phyloP scores from a whole-genome alignment of 148 eudicot genomes.

The Rhododendron henanense region DNA sequence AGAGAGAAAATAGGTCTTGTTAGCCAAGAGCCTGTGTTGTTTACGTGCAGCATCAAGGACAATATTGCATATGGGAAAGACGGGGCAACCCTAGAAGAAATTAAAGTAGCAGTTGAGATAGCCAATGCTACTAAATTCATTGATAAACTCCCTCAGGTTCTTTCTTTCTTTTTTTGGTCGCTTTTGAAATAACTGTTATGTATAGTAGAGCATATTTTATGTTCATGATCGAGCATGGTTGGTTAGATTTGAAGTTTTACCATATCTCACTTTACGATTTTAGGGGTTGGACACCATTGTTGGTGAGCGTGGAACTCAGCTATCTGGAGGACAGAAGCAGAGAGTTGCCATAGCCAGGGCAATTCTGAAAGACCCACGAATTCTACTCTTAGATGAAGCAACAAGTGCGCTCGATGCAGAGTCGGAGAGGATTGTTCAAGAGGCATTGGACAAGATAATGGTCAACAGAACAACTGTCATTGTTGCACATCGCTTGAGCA shows the following conservation, averaged over 20 bases:
- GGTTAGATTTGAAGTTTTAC: background rate
- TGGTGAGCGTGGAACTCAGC: constrained; percentile 82
- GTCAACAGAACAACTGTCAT: constrained; percentile 70
- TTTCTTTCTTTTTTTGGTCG: background rate
- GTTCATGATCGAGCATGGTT: background rate
- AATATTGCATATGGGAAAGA: constrained; percentile 61
- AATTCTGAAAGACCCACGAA: constrained; percentile 71
- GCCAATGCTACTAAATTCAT: constrained; percentile 69
- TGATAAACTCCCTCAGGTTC: constrained; percentile 59
- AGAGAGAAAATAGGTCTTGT: constrained; percentile 59
- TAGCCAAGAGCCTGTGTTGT: constrained; percentile 67
- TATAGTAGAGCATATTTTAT: background rate
- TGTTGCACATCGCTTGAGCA: constrained; percentile 83
- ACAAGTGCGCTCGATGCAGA: constrained; percentile 94
- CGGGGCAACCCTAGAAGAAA: constrained; percentile 50
- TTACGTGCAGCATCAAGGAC: constrained; percentile 56
- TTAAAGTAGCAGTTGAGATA: constrained; percentile 50
- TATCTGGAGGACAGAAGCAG: constrained; percentile 93
- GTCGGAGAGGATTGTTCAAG: constrained; percentile 78
- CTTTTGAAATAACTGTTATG: background rate
- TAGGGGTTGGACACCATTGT: constrained; percentile 83
- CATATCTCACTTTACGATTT: background rate
- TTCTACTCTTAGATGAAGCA: constrained; percentile 83
- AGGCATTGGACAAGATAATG: constrained; percentile 79
- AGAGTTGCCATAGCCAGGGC: constrained; percentile 91